Conservation (phyloP, 352 stramenopile genomes). For the Albugo laibachii region DNA sequence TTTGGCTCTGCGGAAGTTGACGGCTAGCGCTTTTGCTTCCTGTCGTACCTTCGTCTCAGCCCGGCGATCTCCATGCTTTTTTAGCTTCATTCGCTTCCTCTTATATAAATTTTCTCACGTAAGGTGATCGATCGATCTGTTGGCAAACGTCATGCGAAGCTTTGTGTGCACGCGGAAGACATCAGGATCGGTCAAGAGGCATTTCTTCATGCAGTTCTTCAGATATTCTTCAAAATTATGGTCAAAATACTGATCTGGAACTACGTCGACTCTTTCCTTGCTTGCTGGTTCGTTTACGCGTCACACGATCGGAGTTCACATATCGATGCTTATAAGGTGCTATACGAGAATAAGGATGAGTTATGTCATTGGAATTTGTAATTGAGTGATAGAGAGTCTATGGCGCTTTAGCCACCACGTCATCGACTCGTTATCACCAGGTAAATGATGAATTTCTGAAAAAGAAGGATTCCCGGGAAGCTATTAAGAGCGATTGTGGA, state of each 20-base stretch:
- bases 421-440: no score
- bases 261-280: slow-evolving; percentile 75
- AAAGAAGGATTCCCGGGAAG: slow-evolving; percentile 29
- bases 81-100: slow-evolving; percentile 75
- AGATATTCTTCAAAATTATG: slow-evolving; percentile 88
- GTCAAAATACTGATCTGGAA: slow-evolving; percentile 69
- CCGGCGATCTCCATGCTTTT: slow-evolving; percentile 45
- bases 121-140: slow-evolving; percentile 88
- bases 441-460: slow-evolving; percentile 38
- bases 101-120: slow-evolving; percentile 59
- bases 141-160: slow-evolving; percentile 89
- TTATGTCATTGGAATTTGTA: slow-evolving; percentile 94
- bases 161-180: slow-evolving; percentile 87
- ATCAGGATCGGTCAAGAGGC: slow-evolving; percentile 90
- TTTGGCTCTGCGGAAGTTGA: slow-evolving; percentile 7
- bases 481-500: slow-evolving; percentile 70
- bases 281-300: slow-evolving; percentile 92
- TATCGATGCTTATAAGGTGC: slow-evolving; percentile 89
- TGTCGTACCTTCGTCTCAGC: slow-evolving; percentile 61
- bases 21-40: slow-evolving; percentile 47
- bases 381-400: slow-evolving; percentile 93
- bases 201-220: slow-evolving; percentile 92
- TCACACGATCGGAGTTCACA: slow-evolving; percentile 90
- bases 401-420: slow-evolving; percentile 83
- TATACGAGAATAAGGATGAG: slow-evolving; percentile 90